Conservation (phyloP, 257 asterid species). For the Salvia splendens region DNA sequence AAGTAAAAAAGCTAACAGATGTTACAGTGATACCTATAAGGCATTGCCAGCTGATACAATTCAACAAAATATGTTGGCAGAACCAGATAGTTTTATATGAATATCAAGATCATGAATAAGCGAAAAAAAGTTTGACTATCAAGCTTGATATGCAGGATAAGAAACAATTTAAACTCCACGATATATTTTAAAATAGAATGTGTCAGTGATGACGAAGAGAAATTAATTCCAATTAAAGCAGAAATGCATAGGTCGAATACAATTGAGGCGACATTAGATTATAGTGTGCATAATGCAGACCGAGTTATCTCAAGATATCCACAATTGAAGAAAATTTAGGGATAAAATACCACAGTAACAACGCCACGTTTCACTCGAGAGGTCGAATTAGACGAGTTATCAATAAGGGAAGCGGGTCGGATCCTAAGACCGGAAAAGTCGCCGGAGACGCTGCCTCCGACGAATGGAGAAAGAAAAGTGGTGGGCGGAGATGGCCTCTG, state of each 20-base stretch:
- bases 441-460: constrained; percentile 51
- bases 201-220: background rate
- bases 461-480: constrained; percentile 54
- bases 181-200: background rate
- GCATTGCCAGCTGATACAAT: too few relatives aligned
- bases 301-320: constrained; percentile 23
- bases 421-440: constrained; percentile 67
- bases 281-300: constrained; percentile 15
- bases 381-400: constrained; percentile 40
- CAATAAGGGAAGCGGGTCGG: constrained; percentile 60
- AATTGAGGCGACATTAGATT: constrained; percentile 2
- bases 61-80: background rate
- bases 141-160: background rate
- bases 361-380: constrained; percentile 64
- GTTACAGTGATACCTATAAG: too few relatives aligned
- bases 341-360: constrained; percentile 67
- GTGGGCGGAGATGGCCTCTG: constrained; percentile 43
- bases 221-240: constrained; percentile 16
- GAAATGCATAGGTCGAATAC: constrained; percentile 7
- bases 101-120: background rate
- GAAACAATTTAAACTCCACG: background rate
- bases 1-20: too few relatives aligned
- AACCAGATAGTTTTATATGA: background rate
- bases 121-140: background rate
- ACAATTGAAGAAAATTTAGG: background rate